phyloP scores from a whole-genome alignment of 768 basidiomycete genomes.

The Lanmaoa rubissima region DNA sequence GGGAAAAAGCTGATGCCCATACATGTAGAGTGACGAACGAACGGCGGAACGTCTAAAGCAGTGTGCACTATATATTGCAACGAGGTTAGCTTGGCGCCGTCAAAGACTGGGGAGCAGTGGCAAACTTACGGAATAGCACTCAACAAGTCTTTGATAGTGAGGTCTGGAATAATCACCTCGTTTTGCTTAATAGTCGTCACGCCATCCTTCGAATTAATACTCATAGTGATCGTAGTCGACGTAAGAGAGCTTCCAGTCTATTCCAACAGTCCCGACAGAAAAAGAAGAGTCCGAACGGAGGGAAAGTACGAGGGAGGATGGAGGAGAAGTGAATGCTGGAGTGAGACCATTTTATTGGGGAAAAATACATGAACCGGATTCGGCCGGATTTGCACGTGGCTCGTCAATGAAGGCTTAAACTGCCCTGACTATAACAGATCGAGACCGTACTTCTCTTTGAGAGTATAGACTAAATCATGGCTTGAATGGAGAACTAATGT shows the following conservation, averaged over 20 bases:
- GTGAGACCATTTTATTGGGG: conserved; percentile 29
- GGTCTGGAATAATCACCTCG: conserved; percentile 71
- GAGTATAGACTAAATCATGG: not conserved
- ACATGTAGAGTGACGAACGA: conserved; percentile 78
- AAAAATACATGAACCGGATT: conserved; percentile 18
- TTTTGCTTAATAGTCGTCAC: conserved; percentile 49
- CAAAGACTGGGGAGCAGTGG: conserved; percentile 1
- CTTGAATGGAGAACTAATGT: not conserved
- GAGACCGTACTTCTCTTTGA: not conserved
- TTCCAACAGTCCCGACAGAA: not conserved
- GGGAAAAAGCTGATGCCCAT: conserved; percentile 23
- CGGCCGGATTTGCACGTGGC: conserved; percentile 30
- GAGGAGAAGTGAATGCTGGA: not conserved
- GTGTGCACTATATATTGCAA: conserved; percentile 51
- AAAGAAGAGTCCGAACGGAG: not conserved
- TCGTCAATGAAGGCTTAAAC: not conserved
- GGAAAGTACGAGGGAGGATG: not conserved
- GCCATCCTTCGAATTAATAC: conserved; percentile 9
- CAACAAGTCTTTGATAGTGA: conserved; percentile 84
- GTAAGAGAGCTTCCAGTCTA: conserved; percentile 8
- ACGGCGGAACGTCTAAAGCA: conserved; percentile 90
- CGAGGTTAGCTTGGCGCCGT: not conserved
- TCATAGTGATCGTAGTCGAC: conserved; percentile 22
- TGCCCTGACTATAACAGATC: not conserved
- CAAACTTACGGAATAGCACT: conserved; percentile 73